Evolutionary conservation across 1,284 basidiomycete species (phyloP).

Genomic region (Ceratobasidium sp.): DNA sequence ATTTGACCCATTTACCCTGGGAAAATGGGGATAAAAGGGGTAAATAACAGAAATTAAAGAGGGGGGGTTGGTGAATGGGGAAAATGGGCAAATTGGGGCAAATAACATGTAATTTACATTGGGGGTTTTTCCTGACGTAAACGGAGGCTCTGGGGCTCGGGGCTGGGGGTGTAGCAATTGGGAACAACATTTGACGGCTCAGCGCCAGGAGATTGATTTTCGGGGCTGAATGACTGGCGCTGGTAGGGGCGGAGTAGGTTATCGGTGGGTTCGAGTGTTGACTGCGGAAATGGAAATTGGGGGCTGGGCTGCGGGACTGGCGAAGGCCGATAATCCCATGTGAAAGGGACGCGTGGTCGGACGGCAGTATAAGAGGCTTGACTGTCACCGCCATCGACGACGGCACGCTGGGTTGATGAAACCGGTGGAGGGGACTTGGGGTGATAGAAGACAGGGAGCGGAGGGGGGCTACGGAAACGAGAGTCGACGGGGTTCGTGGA

Average conservation of each 20-base stretch:
- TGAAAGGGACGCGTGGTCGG: too few species aligned
- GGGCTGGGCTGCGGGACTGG: background rate
- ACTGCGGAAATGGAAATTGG: background rate
- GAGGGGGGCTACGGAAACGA: background rate
- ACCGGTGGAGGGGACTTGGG: background rate
- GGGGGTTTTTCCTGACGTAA: too few species aligned
- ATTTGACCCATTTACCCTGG: too few species aligned
- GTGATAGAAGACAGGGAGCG: too few species aligned
- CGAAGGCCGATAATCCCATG: background rate
- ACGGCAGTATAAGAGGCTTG: too few species aligned
- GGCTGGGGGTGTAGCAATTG: background rate
- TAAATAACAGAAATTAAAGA: background rate
- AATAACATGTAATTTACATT: too few species aligned
- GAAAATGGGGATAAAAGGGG: background rate
- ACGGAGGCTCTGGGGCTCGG: background rate
- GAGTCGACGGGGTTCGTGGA: background rate
- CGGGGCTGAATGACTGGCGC: background rate
- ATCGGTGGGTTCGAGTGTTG: background rate
- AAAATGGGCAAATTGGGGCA: too few species aligned
- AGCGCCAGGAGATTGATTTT: background rate
- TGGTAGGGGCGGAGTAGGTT: background rate
- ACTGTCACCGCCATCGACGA: background rate
- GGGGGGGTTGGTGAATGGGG: too few species aligned
- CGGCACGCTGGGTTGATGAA: background rate
- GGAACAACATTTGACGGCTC: background rate